These are phyloP conservation scores for Hypholoma sublateritium DNA, from an alignment of 768 basidiomycete species.

Conservation along the genomic window DNA sequence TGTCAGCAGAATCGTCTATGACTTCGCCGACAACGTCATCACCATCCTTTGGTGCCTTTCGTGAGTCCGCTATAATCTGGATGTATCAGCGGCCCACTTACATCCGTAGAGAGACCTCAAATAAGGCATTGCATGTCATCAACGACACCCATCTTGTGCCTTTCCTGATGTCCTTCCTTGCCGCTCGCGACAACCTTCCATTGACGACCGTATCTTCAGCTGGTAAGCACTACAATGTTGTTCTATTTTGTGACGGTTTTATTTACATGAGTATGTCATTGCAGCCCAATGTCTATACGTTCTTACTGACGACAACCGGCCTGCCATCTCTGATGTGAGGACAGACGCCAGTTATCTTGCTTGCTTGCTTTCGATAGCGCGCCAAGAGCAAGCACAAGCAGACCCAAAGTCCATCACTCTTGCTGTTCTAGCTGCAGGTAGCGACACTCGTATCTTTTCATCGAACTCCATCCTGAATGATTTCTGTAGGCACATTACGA, in stretches of 20 bases:
- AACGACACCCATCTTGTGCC: constrained; percentile 78
- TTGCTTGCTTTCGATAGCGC: constrained; percentile 65
- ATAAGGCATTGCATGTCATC: constrained; percentile 86
- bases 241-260: no score
- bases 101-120: constrained; percentile 77
- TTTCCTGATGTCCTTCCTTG: constrained; percentile 90
- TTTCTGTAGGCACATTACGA: constrained; percentile 60
- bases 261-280: no score
- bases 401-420: constrained; percentile 54
- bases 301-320: constrained; percentile 87
- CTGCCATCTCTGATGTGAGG: constrained; percentile 66
- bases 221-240: constrained; percentile 51
- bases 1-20: constrained; percentile 75
- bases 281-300: constrained; percentile 92
- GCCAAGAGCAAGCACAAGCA: constrained; percentile 27
- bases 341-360: constrained; percentile 59
- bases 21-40: constrained; percentile 90
- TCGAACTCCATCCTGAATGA: not conserved
- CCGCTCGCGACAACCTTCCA: constrained; percentile 66
- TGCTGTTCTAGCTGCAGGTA: constrained; percentile 73
- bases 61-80: constrained; percentile 47
- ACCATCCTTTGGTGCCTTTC: constrained; percentile 94
- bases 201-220: constrained; percentile 75
- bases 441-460: not conserved
- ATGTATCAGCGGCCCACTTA: constrained; percentile 19